Evolutionary conservation across 176 grass and related monocot species (phyloP).

Genomic region (Guadua angustifolia): DNA sequence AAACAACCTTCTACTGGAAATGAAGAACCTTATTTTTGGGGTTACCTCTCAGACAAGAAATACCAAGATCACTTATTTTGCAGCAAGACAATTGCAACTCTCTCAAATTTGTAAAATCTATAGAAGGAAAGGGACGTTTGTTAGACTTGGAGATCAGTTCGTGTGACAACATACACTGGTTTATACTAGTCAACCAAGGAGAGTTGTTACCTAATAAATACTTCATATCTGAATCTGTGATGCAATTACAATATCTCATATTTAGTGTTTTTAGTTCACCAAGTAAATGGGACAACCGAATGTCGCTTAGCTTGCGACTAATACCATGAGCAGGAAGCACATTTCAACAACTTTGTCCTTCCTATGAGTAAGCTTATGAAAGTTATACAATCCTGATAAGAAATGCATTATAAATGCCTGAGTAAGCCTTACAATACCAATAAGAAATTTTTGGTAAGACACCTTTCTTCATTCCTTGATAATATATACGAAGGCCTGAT

Average conservation of each 20-base stretch:
- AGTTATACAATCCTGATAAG: no score
- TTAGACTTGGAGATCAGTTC: slow-evolving; percentile 37
- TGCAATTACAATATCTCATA: slow-evolving; percentile 86
- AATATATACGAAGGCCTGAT: no score
- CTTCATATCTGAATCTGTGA: slow-evolving; percentile 67
- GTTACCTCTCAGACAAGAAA: slow-evolving; percentile 81
- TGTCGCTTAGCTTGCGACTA: no score
- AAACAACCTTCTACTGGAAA: slow-evolving; percentile 18
- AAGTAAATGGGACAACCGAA: no score
- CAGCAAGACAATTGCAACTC: slow-evolving; percentile 84
- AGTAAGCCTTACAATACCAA: no score
- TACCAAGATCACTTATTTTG: slow-evolving; percentile 79
- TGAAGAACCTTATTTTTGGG: slow-evolving; percentile 27
- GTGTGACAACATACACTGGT: slow-evolving; percentile 28
- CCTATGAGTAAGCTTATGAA: no score
- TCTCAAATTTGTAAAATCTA: slow-evolving; percentile 83
- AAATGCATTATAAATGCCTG: no score
- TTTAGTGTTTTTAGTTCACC: slow-evolving; percentile 73
- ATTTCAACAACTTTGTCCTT: no score
- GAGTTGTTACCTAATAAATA: no score
- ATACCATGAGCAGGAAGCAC: no score
- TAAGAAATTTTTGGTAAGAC: no score
- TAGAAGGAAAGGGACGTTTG: slow-evolving; percentile 8
- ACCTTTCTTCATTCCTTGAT: no score
- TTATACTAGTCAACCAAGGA: not conserved